A percentile compares a stretch with the other conserved stretches of the same genome.
Conservation (phyloP, 257 asterid genomes). For the Nyctanthes arbortristis region DNA sequence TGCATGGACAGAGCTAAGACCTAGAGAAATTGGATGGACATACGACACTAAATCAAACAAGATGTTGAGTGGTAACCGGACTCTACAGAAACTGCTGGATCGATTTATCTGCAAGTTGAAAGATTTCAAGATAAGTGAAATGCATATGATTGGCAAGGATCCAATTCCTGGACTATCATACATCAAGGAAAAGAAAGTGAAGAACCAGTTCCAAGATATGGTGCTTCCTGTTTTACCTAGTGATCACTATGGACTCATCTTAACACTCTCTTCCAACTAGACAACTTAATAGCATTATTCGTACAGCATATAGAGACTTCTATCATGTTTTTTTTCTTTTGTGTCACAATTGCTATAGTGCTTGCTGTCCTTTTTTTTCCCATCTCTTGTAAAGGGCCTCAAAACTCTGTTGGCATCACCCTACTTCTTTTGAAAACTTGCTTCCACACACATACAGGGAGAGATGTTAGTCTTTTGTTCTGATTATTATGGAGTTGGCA, state of each 20-base stretch:
- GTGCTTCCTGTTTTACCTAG: conserved; percentile 91
- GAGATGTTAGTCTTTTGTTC: too few species aligned
- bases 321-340: too few species aligned
- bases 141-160: conserved; percentile 85
- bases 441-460: too few species aligned
- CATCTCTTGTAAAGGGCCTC: conserved; percentile 1
- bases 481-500: too few species aligned
- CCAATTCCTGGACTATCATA: conserved; percentile 61
- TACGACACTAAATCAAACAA: conserved; percentile 90
- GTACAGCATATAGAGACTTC: too few species aligned
- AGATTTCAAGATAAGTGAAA: conserved; percentile 53
- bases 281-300: conserved; percentile 12
- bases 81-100: conserved; percentile 77
- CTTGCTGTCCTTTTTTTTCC: conserved; percentile 25
- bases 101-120: conserved; percentile 68
- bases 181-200: conserved; percentile 71
- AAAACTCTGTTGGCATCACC: neutral
- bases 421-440: neutral
- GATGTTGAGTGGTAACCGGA: conserved; percentile 73
- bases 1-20: conserved; percentile 77
- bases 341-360: too few species aligned
- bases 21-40: conserved; percentile 77
- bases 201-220: conserved; percentile 56
- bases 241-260: conserved; percentile 87
- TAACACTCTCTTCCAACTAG: conserved; percentile 52